Evolutionary conservation across 2,329 filamentous ascomycete genomes (phyloP).

Genomic region (Pyricularia grisea): DNA sequence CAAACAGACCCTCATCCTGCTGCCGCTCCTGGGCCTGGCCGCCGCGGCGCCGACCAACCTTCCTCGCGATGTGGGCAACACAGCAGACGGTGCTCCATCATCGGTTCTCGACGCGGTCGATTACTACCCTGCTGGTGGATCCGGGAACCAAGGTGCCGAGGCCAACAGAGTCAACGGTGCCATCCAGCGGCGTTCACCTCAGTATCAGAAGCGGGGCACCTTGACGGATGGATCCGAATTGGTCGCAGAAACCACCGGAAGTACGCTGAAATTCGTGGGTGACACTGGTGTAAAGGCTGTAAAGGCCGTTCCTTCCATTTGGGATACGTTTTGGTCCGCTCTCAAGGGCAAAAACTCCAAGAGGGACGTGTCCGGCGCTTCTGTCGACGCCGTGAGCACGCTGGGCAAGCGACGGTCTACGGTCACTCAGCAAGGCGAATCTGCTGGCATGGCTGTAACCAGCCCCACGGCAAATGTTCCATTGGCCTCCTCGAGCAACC

Average conservation of each 20-base stretch:
- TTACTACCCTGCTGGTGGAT: neutral
- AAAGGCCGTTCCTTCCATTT: too few relatives aligned
- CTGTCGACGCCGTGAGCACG: neutral
- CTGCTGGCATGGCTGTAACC: neutral
- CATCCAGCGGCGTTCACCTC: too few relatives aligned
- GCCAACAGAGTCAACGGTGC: neutral
- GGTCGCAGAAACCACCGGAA: too few relatives aligned
- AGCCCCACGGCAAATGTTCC: too few relatives aligned
- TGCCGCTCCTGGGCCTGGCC: neutral
- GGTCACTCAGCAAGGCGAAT: neutral
- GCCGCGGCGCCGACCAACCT: neutral
- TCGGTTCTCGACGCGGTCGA: neutral
- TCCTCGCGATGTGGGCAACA: neutral
- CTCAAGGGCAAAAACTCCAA: neutral
- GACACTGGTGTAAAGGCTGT: too few relatives aligned
- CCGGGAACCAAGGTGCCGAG: neutral
- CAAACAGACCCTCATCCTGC: neutral
- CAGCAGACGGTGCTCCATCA: neutral
- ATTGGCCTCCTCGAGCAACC: too few relatives aligned
- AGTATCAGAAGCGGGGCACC: too few relatives aligned
- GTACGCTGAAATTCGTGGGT: too few relatives aligned
- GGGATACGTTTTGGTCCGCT: too few relatives aligned
- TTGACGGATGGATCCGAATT: too few relatives aligned
- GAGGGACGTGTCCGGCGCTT: neutral
- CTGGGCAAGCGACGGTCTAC: neutral